Percentiles rank a stretch among this genome's conserved stretches.
Evolutionary conservation across 306 rosid species (phyloP).

Genomic region (Hylodesmum podocarpum): DNA sequence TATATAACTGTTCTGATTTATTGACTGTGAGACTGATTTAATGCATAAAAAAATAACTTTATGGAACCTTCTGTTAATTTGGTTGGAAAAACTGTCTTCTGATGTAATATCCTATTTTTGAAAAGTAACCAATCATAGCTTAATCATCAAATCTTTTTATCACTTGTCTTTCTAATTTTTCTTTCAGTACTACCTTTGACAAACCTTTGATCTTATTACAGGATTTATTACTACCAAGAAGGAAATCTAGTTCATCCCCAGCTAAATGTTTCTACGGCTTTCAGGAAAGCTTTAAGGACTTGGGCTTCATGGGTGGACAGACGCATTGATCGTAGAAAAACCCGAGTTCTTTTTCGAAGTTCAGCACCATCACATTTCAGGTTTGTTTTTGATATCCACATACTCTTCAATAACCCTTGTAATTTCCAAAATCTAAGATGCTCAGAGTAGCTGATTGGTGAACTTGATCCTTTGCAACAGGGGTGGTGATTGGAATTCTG

Average conservation of each 20-base stretch:
- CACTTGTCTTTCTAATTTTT: background rate
- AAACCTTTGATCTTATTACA: conserved; percentile 39
- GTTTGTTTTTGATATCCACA: conserved; percentile 39
- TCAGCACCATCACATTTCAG: conserved; percentile 97
- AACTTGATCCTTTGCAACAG: conserved; percentile 42
- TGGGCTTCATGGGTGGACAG: conserved; percentile 90
- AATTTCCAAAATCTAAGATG: conserved; percentile 3
- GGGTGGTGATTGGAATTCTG: conserved; percentile 91
- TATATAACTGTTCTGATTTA: background rate
- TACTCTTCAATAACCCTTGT: background rate
- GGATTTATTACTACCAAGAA: conserved; percentile 89
- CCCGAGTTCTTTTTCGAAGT: conserved; percentile 81
- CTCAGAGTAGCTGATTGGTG: conserved; percentile 1
- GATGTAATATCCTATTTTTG: conserved; percentile 2
- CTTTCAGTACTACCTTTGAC: conserved; percentile 2
- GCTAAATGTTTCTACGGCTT: conserved; percentile 71
- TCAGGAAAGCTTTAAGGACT: conserved; percentile 69
- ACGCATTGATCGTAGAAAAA: conserved; percentile 58
- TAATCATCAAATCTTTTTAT: background rate
- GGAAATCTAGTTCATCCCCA: conserved; percentile 70
- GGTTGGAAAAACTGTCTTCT: background rate
- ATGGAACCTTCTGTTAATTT: background rate
- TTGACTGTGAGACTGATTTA: background rate
- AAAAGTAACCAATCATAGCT: conserved; percentile 18
- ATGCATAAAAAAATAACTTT: background rate